A percentile compares a stretch with the other conserved stretches of the same genome.
These are phyloP conservation scores for Coniferiporia weirii DNA, from an alignment of 1,284 basidiomycete species.

Conservation along the genomic window DNA sequence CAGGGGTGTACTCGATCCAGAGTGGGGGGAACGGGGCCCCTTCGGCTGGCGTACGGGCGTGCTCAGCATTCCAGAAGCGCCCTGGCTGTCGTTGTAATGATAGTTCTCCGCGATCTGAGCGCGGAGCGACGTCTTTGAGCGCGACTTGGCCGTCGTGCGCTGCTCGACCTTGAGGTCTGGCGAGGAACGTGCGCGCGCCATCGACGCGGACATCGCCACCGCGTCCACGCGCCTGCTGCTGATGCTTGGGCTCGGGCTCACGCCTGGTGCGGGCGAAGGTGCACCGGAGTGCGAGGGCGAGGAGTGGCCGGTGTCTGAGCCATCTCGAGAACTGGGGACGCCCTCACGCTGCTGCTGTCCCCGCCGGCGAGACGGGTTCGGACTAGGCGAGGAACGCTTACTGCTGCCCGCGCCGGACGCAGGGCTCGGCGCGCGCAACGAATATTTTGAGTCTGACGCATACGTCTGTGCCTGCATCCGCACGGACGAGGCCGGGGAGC, in stretches of 20 bases:
- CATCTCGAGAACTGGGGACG: background rate
- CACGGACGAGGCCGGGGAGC: background rate
- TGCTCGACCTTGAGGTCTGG: conserved; percentile 10
- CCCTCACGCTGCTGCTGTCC: background rate
- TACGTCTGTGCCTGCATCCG: background rate
- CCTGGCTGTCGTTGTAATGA: background rate
- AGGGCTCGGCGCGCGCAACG: background rate
- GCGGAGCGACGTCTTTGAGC: background rate
- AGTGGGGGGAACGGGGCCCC: background rate
- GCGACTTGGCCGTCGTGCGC: background rate
- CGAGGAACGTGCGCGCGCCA: conserved; percentile 8
- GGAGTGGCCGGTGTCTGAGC: background rate
- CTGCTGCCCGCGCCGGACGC: background rate
- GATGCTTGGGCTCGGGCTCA: no score
- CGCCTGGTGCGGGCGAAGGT: no score
- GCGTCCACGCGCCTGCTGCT: no score
- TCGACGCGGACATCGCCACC: background rate
- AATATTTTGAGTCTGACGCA: background rate
- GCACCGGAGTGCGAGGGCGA: background rate
- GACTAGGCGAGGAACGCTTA: conserved; percentile 4
- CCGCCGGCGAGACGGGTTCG: conserved; percentile 5
- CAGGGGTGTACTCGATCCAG: background rate
- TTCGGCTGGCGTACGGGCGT: conserved; percentile 1
- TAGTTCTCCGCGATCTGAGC: background rate
- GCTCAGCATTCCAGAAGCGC: background rate